Conservation (phyloP, 345 rosid species). For the Boechera retrofracta region DNA sequence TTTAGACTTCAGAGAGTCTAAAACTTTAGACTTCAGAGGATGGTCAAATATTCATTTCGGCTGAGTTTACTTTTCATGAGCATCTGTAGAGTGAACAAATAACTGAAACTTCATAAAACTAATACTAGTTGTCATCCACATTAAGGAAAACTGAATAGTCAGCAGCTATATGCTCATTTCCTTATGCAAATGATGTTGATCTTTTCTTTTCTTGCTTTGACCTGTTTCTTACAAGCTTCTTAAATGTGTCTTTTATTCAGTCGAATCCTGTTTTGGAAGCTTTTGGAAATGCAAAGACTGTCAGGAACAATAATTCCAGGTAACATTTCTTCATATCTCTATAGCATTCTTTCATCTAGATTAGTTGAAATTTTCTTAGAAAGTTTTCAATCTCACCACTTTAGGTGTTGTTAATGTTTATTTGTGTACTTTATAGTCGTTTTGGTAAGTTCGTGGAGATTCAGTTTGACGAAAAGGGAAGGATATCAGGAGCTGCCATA, state of each 20-base stretch:
- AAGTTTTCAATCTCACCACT: constrained; percentile 6
- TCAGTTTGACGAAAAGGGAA: constrained; percentile 87
- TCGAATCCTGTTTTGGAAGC: constrained; percentile 99
- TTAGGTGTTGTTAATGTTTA: constrained; percentile 10
- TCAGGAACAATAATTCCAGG: constrained; percentile 98
- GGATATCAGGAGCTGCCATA: constrained; percentile 98
- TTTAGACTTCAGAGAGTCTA: constrained; percentile 19
- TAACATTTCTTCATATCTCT: constrained; percentile 31
- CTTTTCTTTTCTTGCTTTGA: constrained; percentile 3
- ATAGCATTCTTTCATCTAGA: neutral
- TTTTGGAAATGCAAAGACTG: constrained; percentile 99
- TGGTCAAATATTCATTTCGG: constrained; percentile 7
- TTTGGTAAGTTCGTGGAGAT: constrained; percentile 99
- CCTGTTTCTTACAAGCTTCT: constrained; percentile 25
- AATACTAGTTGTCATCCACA: constrained; percentile 24
- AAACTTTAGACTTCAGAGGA: constrained; percentile 27
- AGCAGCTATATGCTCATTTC: constrained; percentile 25
- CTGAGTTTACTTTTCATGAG: constrained; percentile 27
- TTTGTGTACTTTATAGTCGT: constrained; percentile 64
- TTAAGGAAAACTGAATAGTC: constrained; percentile 20
- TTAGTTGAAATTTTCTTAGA: neutral
- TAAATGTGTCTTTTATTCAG: constrained; percentile 55
- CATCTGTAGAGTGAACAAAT: constrained; percentile 8
- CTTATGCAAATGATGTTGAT: constrained; percentile 20
- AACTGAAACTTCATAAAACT: neutral